Conservation (phyloP, 176 grass and related monocot species). For the Paspalum notatum region DNA sequence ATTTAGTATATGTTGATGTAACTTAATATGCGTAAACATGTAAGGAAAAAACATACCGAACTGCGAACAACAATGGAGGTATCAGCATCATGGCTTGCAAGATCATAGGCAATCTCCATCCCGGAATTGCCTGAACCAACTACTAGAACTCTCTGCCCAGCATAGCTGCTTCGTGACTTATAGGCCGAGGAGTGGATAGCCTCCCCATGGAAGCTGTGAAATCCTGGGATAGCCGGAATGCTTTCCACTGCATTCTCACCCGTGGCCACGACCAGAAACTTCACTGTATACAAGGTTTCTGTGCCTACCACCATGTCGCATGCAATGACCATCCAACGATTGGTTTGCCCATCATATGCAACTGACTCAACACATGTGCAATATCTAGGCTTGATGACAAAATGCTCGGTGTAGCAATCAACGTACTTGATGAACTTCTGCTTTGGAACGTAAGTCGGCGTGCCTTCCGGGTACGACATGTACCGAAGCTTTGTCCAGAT, state of each 20-base stretch:
- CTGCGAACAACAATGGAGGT: slow-evolving; percentile 44
- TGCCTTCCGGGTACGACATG: not conserved
- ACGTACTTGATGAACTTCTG: slow-evolving; percentile 36
- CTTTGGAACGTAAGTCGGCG: slow-evolving; percentile 39
- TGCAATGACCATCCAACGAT: not conserved
- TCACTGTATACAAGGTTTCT: not conserved
- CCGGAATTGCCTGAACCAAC: slow-evolving; percentile 58
- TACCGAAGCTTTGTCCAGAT: no score
- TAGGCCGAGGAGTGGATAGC: slow-evolving; percentile 36
- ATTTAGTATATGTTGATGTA: not conserved
- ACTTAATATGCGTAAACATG: not conserved
- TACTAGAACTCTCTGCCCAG: slow-evolving; percentile 34
- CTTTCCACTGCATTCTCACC: slow-evolving; percentile 40
- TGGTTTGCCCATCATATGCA: not conserved
- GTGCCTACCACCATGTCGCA: not conserved
- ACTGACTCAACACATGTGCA: slow-evolving; percentile 4
- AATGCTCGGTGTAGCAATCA: not conserved
- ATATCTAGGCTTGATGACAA: slow-evolving; percentile 13
- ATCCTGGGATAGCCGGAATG: slow-evolving; percentile 32
- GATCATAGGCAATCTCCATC: slow-evolving; percentile 65
- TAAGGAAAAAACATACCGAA: slow-evolving; percentile 38
- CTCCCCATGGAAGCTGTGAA: slow-evolving; percentile 28
- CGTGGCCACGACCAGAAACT: slow-evolving; percentile 51
- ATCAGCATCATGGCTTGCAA: slow-evolving; percentile 31
- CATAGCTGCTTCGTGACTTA: slow-evolving; percentile 37